Evolutionary conservation across 2,329 filamentous ascomycete genomes (phyloP), one percentile per base, ranked within the genome.

Genomic region (Domatiomyces globalis): DNA sequence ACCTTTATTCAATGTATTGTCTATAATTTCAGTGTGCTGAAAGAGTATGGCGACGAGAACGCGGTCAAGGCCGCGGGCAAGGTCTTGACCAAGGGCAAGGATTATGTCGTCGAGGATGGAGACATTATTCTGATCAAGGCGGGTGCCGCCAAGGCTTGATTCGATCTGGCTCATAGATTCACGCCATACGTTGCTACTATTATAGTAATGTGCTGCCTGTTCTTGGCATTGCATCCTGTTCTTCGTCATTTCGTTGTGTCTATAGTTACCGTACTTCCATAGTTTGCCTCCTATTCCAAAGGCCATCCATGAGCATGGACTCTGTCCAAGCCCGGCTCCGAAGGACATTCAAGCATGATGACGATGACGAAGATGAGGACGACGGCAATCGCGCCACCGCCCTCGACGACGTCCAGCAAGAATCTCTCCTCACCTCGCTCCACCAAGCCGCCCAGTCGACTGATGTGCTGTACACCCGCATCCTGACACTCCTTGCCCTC

Each of bases 61-160:
- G 80, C 85, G 60, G 85, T 95, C 60, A 94, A 89, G 76, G 80
- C 90, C 22, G 90, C 90, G 70, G 92, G 92, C 63, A 98, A 98
- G 76, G 70, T 98, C 60, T 86, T 95, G 83, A 96, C 90, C 53
- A 98, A 98, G 78, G 92, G 92, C 66, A 96, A 96, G 75, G 90
- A 96, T 49, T 96, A 98, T 68, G 58, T 71, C 48, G 69, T 73
- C 27, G 67, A 72, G 62, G 73, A 74, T 58, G 72, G 72, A 48
- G 72, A 83, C 65, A 79, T 83, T 61, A 67, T 95, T 60, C 79
- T 95, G 63, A 88, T 95, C 77, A 95, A 95, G 78, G 68, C 67
- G 60, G 71, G 70, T 65, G 73, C 69, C 61, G 69, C 73, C 51
- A 75, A 72, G 65, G 62, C 61, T 57, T 73, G 53, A 51, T 46